Evolutionary conservation across 2,329 filamentous ascomycete genomes (phyloP), one percentile per base, ranked within the genome.

Genomic region (Diaporthe sp.): DNA sequence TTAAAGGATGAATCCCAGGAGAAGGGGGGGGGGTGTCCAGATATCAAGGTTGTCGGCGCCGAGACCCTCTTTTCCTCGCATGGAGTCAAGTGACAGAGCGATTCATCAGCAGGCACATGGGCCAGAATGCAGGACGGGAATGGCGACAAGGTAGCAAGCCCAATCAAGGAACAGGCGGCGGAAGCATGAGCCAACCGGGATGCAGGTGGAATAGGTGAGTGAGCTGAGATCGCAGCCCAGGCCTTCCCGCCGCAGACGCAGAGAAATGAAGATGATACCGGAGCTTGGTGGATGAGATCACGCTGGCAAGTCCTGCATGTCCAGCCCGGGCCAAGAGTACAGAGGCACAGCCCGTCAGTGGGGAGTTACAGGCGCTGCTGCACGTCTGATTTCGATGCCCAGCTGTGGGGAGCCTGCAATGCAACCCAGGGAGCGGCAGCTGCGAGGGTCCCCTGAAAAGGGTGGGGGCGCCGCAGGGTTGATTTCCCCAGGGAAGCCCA

Each of bases 211-310:
- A 68, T 19, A 25, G 64, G 64, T 68, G 64, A 68, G 38, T 50
- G 52, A 74, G 72, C 74, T 76, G 74, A 74, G 54, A 76, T 70
- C 55, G n/a, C 72, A 76, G 74, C 74, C 74, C 64, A 72, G 74
- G 68, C 61, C 68, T 72, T 73, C 72, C 47, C 64, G 64, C 64
- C 47, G 64, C 47, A 68, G 64, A 68, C 64, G 64, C 64, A 68
- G 33, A 67, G 64, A 68, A 68, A 68, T 68, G 64, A 68, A 68
- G 64, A 68, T 54, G 64, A 68, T 68, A 40, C 47, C 64, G 30
- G 64, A 68, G 33, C 64, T 68, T 68, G 47, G 64, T 68, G 64
- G 42, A 67, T 67, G 64, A 67, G 64, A 68, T 68, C 64, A 68
- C 64, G n/a, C 64, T 68, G 64, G 33, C 15, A 19, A 38, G 45